Evolutionary conservation across 2,329 filamentous ascomycete genomes (phyloP).

Genomic region (Botryotinia globosa): DNA sequence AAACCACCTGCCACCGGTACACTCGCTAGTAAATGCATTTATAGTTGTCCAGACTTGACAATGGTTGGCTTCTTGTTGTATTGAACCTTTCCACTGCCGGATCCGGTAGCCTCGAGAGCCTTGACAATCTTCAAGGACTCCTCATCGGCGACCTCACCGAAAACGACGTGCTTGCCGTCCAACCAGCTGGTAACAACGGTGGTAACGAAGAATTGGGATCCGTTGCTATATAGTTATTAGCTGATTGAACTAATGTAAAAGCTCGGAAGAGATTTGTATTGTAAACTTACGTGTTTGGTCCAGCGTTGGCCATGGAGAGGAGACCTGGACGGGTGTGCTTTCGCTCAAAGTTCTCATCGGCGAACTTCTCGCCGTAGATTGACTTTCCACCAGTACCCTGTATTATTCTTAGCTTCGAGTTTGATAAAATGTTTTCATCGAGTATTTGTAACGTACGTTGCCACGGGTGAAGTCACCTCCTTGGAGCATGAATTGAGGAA

Average conservation of each 20-base stretch:
- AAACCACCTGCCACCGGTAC: slow-evolving; percentile 20
- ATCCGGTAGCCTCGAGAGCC: slow-evolving; percentile 60
- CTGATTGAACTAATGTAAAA: slow-evolving; percentile 59
- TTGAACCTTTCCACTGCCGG: slow-evolving; percentile 52
- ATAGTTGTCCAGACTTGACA: slow-evolving; percentile 45
- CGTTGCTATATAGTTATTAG: slow-evolving; percentile 68
- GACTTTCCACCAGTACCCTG: slow-evolving; percentile 84
- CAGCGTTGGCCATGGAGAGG: slow-evolving; percentile 94
- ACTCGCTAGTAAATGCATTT: slow-evolving; percentile 40
- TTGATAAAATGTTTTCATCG: slow-evolving; percentile 24
- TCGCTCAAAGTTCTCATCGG: slow-evolving; percentile 83
- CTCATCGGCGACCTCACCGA: slow-evolving; percentile 62
- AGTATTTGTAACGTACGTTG: slow-evolving; percentile 61
- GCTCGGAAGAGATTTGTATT: slow-evolving; percentile 49
- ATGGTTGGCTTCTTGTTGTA: slow-evolving; percentile 59
- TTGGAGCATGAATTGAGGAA: slow-evolving; percentile 92
- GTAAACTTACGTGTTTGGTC: slow-evolving; percentile 80
- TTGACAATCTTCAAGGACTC: slow-evolving; percentile 52
- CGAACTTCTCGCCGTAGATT: slow-evolving; percentile 93
- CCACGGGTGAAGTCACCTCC: slow-evolving; percentile 92
- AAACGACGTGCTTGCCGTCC: slow-evolving; percentile 94
- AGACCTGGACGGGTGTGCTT: slow-evolving; percentile 74
- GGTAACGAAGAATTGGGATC: slow-evolving; percentile 97
- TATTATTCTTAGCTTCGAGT: slow-evolving; percentile 56
- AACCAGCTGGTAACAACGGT: slow-evolving; percentile 93